A percentile compares a stretch with the other conserved stretches of the same genome.
Evolutionary conservation across 2,329 filamentous ascomycete genomes (phyloP).

Genomic region (Fusarium sp.): DNA sequence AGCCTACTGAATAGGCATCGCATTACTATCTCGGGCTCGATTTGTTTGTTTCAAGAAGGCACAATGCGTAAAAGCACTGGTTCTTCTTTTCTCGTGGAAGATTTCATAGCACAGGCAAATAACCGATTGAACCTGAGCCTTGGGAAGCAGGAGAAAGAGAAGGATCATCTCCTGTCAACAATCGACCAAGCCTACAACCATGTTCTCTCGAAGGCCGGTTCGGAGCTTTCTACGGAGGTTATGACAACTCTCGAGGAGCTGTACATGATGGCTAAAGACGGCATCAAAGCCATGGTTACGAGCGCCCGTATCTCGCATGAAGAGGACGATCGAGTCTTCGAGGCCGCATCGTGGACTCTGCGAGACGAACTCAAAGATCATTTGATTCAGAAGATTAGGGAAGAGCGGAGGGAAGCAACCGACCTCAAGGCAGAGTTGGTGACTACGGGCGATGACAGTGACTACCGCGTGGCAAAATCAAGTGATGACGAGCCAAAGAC

Average conservation of each 20-base stretch:
- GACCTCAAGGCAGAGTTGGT: neutral
- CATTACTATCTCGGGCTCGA: neutral
- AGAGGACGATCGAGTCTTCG: neutral
- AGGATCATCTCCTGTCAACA: neutral
- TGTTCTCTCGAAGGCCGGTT: neutral
- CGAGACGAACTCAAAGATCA: neutral
- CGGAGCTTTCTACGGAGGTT: neutral
- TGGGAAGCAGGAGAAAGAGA: neutral
- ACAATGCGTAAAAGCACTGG: neutral
- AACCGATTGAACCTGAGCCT: neutral
- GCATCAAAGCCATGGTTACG: conserved; percentile 9
- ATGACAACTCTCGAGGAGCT: neutral
- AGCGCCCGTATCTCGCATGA: neutral
- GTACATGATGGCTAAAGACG: neutral
- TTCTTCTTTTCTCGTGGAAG: neutral
- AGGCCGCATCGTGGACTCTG: neutral
- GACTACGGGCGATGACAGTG: neutral
- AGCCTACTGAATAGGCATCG: neutral
- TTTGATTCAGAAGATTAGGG: too few species aligned
- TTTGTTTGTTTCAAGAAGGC: neutral
- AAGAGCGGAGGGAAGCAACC: neutral
- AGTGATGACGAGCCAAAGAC: neutral
- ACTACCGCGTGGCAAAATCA: neutral
- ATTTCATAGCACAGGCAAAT: neutral
- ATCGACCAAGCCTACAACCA: conserved; percentile 8